phyloP scores from a whole-genome alignment of 495 filamentous ascomycete genomes.

The Choiromyces venosus region DNA sequence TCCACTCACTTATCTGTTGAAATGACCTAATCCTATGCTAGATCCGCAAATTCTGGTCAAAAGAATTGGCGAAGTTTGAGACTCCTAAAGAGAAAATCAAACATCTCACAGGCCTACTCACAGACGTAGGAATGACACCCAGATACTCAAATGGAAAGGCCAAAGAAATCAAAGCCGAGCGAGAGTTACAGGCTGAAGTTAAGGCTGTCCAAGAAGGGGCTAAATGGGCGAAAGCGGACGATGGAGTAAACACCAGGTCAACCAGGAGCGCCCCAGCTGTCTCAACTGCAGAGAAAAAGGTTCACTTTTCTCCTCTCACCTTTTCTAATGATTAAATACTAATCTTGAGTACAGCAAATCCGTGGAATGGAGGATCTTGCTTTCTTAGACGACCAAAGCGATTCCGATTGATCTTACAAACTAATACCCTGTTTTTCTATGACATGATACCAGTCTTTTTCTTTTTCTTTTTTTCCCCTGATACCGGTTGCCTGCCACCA shows the following conservation, averaged over 20 bases:
- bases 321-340: not conserved
- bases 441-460: not conserved
- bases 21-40: conserved; percentile 5
- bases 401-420: conserved; percentile 23
- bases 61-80: conserved; percentile 70
- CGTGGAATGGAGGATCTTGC: conserved; percentile 31
- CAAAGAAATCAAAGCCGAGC: conserved; percentile 71
- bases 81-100: conserved; percentile 73
- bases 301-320: not conserved
- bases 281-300: conserved; percentile 9
- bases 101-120: conserved; percentile 71
- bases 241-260: conserved; percentile 22
- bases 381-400: conserved; percentile 34
- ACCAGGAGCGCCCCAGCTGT: conserved; percentile 16
- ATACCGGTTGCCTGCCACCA: not conserved
- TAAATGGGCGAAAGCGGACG: conserved; percentile 59
- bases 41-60: conserved; percentile 84
- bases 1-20: not conserved
- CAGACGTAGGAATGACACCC: conserved; percentile 78
- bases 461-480: not conserved
- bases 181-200: conserved; percentile 76
- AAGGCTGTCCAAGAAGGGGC: conserved; percentile 74
- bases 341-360: not conserved
- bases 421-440: not conserved
- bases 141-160: conserved; percentile 80